Conservation (phyloP, 768 basidiomycete species). For the Coprinopsis strossmayeri region DNA sequence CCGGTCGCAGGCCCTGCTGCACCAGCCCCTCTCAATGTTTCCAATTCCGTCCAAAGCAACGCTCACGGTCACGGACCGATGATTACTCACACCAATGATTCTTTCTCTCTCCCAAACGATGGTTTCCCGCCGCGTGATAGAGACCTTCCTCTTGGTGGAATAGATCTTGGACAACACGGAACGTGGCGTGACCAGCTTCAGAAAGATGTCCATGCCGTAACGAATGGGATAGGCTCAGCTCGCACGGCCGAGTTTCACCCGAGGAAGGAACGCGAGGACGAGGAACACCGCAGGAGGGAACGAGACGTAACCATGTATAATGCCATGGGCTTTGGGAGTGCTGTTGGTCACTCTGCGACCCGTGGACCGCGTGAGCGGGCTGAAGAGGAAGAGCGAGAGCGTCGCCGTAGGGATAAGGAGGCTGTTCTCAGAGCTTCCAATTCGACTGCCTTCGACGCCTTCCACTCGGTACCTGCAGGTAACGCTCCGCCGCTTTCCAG, state of each 20-base stretch:
- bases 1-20: constrained; percentile 37
- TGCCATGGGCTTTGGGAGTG: constrained; percentile 28
- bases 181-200: constrained; percentile 13
- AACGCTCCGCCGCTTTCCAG: constrained; percentile 28
- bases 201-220: constrained; percentile 9
- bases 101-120: constrained; percentile 7
- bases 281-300: constrained; percentile 40
- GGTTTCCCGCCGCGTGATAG: constrained; percentile 10
- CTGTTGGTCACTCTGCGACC: constrained; percentile 19
- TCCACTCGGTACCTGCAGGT: constrained; percentile 50
- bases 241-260: constrained; percentile 10
- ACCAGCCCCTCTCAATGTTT: constrained; percentile 16
- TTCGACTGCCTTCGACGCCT: constrained; percentile 65
- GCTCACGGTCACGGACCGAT: constrained; percentile 5
- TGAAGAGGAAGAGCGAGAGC: constrained; percentile 53
- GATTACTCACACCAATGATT: constrained; percentile 4
- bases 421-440: constrained; percentile 35
- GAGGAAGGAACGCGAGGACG: constrained; percentile 27
- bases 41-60: constrained; percentile 16
- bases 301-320: constrained; percentile 22
- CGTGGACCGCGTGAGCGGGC: constrained; percentile 59
- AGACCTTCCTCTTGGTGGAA: constrained; percentile 12
- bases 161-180: constrained; percentile 8
- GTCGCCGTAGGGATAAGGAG: constrained; percentile 48
- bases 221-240: constrained; percentile 6